These are phyloP conservation scores for Backusella psychrophila DNA, from an alignment of 192 early-diverging fungal genomes.

Conservation along the genomic window DNA sequence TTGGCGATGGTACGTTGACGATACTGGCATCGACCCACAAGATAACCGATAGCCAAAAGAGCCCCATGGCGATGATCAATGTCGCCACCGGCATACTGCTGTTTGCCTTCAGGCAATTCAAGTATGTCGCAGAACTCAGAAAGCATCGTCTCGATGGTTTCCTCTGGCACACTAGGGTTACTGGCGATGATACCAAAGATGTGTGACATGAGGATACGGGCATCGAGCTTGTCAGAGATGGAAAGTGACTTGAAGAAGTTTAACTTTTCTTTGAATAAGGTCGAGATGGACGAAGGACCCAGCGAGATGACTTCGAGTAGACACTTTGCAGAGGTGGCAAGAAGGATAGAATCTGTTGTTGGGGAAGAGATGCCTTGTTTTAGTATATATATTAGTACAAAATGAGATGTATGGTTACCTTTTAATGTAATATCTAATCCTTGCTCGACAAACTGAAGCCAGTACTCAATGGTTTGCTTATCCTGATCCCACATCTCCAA, in stretches of 20 bases:
- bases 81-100: constrained; percentile 13
- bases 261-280: constrained; percentile 14
- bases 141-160: constrained; percentile 15
- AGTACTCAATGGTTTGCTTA: constrained; percentile 43
- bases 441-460: constrained; percentile 57
- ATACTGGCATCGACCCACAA: constrained; percentile 62
- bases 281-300: constrained; percentile 55
- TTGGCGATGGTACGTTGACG: constrained; percentile 43
- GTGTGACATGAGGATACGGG: constrained; percentile 62
- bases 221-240: constrained; percentile 57
- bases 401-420: constrained; percentile 23
- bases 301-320: constrained; percentile 71
- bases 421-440: constrained; percentile 50
- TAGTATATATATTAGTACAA: background rate
- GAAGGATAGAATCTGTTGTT: constrained; percentile 53
- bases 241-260: constrained; percentile 50
- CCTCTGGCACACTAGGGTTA: constrained; percentile 25
- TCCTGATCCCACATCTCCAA: constrained; percentile 31
- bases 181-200: constrained; percentile 75
- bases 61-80: constrained; percentile 66
- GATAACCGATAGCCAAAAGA: constrained; percentile 64
- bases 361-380: background rate
- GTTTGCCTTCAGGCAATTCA: constrained; percentile 19
- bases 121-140: constrained; percentile 18
- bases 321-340: constrained; percentile 61